Conservation (phyloP, 1,284 basidiomycete species). For the Sporisorium graminicola region DNA sequence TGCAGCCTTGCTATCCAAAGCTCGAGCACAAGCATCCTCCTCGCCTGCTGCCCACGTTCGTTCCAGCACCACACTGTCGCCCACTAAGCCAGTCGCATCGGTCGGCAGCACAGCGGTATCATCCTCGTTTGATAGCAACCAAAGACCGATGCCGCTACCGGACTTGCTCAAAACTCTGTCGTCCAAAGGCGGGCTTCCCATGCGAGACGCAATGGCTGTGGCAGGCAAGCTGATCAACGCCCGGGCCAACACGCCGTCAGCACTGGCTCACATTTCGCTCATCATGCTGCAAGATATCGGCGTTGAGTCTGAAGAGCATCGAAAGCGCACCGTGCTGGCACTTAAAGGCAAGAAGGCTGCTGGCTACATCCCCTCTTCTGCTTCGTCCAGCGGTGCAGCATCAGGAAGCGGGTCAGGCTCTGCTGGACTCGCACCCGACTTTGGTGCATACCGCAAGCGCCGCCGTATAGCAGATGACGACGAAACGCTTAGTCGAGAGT, state of each 20-base stretch:
- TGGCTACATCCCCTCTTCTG: constrained; percentile 24
- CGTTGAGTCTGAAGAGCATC: constrained; percentile 47
- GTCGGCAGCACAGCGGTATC: not conserved
- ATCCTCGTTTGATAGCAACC: not conserved
- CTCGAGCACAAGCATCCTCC: constrained; percentile 38
- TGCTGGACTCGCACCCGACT: constrained; percentile 31
- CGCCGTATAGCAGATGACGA: constrained; percentile 41
- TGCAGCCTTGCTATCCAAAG: constrained; percentile 44
- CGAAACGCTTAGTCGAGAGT: constrained; percentile 51
- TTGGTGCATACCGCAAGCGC: constrained; percentile 33
- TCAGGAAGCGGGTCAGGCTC: not conserved
- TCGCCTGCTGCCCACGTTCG: constrained; percentile 36
- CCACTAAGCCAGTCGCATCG: constrained; percentile 14
- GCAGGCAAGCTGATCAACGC: constrained; percentile 61
- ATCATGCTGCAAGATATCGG: constrained; percentile 55
- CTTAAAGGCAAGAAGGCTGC: constrained; percentile 56
- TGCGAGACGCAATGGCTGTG: constrained; percentile 58
- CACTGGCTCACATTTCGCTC: constrained; percentile 44
- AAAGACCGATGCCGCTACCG: constrained; percentile 38
- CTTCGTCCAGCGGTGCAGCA: not conserved
- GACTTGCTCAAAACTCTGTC: constrained; percentile 50
- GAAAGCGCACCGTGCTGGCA: constrained; percentile 51
- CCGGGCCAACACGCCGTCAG: constrained; percentile 41
- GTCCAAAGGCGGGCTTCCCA: constrained; percentile 43
- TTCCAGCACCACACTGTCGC: constrained; percentile 20